Percentiles rank a stretch among this genome's conserved stretches.
These are phyloP conservation scores for Hanseniaspora clermontiae DNA, from an alignment of 805 yeast species.

Conservation along the genomic window DNA sequence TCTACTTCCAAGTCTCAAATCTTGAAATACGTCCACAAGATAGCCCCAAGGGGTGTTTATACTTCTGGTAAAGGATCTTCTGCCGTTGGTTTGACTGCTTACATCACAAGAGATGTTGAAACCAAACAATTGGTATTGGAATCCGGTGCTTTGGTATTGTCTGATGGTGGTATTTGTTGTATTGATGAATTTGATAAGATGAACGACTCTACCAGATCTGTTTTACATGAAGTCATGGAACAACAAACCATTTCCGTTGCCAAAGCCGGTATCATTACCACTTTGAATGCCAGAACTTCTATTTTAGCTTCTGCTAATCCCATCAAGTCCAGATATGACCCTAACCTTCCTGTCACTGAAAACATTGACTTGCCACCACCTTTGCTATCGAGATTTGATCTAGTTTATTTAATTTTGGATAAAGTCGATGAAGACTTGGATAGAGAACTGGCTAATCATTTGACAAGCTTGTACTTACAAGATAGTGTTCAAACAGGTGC, in stretches of 20 bases:
- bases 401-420: conserved; percentile 84
- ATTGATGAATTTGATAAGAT: conserved; percentile 97
- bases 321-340: conserved; percentile 87
- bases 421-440: conserved; percentile 80
- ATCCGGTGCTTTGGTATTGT: conserved; percentile 87
- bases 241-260: conserved; percentile 97
- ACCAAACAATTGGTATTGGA: conserved; percentile 88
- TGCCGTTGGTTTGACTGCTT: conserved; percentile 97
- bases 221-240: conserved; percentile 97
- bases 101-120: conserved; percentile 86
- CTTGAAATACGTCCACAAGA: conserved; percentile 87
- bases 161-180: conserved; percentile 98
- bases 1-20: conserved; percentile 94
- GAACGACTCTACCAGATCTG: conserved; percentile 89
- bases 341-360: conserved; percentile 85
- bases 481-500: conserved; percentile 69
- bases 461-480: conserved; percentile 83
- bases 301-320: conserved; percentile 95
- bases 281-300: conserved; percentile 91
- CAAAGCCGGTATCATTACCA: conserved; percentile 95
- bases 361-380: conserved; percentile 97
- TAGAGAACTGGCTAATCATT: conserved; percentile 75
- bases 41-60: conserved; percentile 95
- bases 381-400: conserved; percentile 81
- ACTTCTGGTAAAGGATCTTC: conserved; percentile 98